phyloP scores from a whole-genome alignment of 2,329 filamentous ascomycete species.

The Penicillium crustosum region DNA sequence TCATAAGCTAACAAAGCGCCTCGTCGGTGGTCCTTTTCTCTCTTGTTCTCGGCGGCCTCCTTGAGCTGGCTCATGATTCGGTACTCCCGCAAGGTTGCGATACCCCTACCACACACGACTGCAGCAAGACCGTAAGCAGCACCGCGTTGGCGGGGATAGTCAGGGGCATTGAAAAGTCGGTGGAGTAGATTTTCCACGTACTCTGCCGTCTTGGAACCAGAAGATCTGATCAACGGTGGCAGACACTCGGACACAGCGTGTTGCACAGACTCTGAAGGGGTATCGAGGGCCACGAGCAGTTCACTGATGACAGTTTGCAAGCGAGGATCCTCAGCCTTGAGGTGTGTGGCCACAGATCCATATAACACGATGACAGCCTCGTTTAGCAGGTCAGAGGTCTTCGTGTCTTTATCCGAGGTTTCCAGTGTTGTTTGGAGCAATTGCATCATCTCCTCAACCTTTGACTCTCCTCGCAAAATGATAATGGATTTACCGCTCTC shows the following conservation, averaged over 20 bases:
- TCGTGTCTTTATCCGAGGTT: conserved; percentile 75
- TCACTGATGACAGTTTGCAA: conserved; percentile 85
- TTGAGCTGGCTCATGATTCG: conserved; percentile 80
- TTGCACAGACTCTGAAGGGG: conserved; percentile 93
- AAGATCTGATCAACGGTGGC: conserved; percentile 83
- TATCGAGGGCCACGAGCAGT: conserved; percentile 82
- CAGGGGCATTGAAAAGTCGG: conserved; percentile 80
- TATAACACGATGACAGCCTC: conserved; percentile 98
- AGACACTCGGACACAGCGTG: conserved; percentile 94
- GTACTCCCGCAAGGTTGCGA: conserved; percentile 77
- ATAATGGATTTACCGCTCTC: conserved; percentile 83
- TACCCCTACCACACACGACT: conserved; percentile 82
- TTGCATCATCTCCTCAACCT: conserved; percentile 87
- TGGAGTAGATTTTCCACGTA: conserved; percentile 82
- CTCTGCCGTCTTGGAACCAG: conserved; percentile 70
- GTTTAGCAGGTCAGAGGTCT: conserved; percentile 84
- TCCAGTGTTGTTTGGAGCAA: conserved; percentile 88
- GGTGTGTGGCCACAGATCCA: conserved; percentile 84
- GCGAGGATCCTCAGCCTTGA: conserved; percentile 80
- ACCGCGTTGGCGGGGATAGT: conserved; percentile 87
- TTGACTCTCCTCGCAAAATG: conserved; percentile 72
- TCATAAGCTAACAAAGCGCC: conserved; percentile 89
- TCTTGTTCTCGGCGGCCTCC: conserved; percentile 89
- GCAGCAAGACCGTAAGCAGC: conserved; percentile 94
- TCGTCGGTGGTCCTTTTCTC: conserved; percentile 83